Conservation (phyloP, 176 grass and related monocot species). For the Musa itinerans region DNA sequence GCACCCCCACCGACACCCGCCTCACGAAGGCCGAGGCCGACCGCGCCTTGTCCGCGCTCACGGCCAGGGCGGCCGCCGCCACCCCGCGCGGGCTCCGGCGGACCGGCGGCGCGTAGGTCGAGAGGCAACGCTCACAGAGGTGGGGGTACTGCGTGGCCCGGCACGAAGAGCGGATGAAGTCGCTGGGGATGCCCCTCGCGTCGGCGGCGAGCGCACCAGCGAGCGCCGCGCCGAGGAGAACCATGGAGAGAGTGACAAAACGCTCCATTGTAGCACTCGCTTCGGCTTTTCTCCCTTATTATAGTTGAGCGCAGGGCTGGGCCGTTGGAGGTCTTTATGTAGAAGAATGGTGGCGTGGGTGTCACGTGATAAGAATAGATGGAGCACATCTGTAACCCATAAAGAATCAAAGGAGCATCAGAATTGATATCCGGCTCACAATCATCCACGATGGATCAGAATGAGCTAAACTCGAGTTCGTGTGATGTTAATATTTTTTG, state of each 20-base stretch:
- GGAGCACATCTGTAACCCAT: no score
- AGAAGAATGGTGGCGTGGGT: no score
- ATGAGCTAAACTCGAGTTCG: no score
- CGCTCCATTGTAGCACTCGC: neutral
- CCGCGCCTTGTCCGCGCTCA: slow-evolving; percentile 37
- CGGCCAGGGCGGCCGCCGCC: slow-evolving; percentile 42
- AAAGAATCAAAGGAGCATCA: no score
- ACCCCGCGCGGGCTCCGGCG: slow-evolving; percentile 45
- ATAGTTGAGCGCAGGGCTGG: no score
- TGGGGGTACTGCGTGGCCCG: slow-evolving; percentile 38
- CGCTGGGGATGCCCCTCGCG: neutral
- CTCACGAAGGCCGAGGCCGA: slow-evolving; percentile 45
- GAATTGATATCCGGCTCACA: no score
- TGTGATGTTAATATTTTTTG: no score
- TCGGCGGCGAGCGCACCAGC: neutral
- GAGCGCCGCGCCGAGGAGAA: neutral
- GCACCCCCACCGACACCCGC: neutral
- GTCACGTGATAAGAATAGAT: no score
- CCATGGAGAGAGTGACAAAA: neutral
- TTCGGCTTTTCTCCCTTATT: no score
- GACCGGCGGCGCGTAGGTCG: slow-evolving; percentile 28
- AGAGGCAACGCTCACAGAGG: slow-evolving; percentile 47
- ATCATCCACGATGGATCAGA: no score
- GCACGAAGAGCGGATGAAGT: slow-evolving; percentile 51
- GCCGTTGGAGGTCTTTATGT: no score